These are phyloP conservation scores for Panus rudis DNA, from an alignment of 768 basidiomycete genomes.

Conservation along the genomic window DNA sequence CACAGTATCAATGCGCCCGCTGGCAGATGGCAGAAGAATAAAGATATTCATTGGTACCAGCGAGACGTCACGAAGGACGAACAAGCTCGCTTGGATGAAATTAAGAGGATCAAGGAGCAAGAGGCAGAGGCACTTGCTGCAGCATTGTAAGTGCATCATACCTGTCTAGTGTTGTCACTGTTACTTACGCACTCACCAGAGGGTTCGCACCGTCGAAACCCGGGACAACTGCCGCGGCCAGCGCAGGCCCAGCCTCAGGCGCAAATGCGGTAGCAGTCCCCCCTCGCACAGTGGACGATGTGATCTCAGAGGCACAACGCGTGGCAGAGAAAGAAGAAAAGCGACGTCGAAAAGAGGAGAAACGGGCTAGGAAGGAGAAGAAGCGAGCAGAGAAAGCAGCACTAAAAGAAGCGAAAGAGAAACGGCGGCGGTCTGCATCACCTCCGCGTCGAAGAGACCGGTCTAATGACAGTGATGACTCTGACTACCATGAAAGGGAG, in stretches of 20 bases:
- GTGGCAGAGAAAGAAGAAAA: conserved; percentile 27
- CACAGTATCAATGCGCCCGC: conserved; percentile 93
- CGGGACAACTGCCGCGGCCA: conserved; percentile 5
- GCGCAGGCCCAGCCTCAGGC: conserved; percentile 19
- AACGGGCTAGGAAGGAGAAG: conserved; percentile 41
- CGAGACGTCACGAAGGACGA: conserved; percentile 46
- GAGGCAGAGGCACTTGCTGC: conserved; percentile 84
- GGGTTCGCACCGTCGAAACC: conserved; percentile 53
- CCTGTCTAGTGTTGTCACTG: neutral
- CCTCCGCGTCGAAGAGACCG: conserved; percentile 12
- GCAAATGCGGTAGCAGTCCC: conserved; percentile 24
- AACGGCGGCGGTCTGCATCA: conserved; percentile 21
- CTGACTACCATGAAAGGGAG: conserved; percentile 6
- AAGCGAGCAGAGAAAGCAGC: conserved; percentile 47
- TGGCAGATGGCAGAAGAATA: conserved; percentile 96
- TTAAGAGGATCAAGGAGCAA: conserved; percentile 73
- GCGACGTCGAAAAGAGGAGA: conserved; percentile 33
- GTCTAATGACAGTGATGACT: conserved; percentile 6
- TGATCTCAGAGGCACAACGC: conserved; percentile 14
- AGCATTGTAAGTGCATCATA: conserved; percentile 51
- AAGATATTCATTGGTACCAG: conserved; percentile 93
- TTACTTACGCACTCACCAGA: conserved; percentile 30
- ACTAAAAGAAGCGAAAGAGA: conserved; percentile 23
- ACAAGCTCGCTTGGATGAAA: conserved; percentile 59
- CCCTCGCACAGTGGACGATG: conserved; percentile 6